Percentiles rank a stretch among this genome's conserved stretches.
Evolutionary conservation across 1,139 yeast genomes (phyloP).

Genomic region (Meyerozyma carpophila): DNA sequence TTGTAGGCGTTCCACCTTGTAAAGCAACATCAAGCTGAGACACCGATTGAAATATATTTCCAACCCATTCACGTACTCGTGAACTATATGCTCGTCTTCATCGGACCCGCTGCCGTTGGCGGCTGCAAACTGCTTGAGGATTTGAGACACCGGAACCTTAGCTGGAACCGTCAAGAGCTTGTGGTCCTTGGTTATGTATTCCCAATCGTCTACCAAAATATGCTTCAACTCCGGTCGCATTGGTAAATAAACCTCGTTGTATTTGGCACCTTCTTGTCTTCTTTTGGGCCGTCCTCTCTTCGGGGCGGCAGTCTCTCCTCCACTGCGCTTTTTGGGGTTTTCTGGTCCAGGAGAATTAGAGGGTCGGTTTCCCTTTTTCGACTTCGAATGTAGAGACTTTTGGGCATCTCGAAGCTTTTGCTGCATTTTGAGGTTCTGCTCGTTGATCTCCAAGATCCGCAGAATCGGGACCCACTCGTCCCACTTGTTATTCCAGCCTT

Average conservation of each 20-base stretch:
- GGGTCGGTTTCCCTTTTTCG: slow-evolving; percentile 3
- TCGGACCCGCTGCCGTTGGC: slow-evolving; percentile 16
- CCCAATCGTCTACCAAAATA: slow-evolving; percentile 89
- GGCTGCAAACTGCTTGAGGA: slow-evolving; percentile 44
- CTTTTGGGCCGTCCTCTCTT: background rate
- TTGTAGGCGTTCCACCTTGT: slow-evolving; percentile 82
- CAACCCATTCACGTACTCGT: slow-evolving; percentile 68
- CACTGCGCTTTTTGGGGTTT: slow-evolving; percentile 2
- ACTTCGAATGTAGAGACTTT: slow-evolving; percentile 1
- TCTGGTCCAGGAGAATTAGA: slow-evolving; percentile 5
- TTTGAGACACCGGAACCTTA: slow-evolving; percentile 41
- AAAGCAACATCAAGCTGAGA: slow-evolving; percentile 66
- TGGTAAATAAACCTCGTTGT: slow-evolving; percentile 43
- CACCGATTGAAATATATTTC: slow-evolving; percentile 73
- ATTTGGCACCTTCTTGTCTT: background rate
- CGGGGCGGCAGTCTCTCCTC: background rate
- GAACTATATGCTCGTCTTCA: slow-evolving; percentile 40
- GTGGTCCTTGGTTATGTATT: slow-evolving; percentile 73
- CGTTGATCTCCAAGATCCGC: slow-evolving; percentile 63
- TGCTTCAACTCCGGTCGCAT: slow-evolving; percentile 67
- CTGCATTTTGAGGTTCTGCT: slow-evolving; percentile 63
- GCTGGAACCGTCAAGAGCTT: slow-evolving; percentile 63
- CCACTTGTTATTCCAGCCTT: slow-evolving; percentile 96
- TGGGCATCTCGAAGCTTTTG: slow-evolving; percentile 39
- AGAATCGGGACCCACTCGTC: slow-evolving; percentile 89